Evolutionary conservation across 306 rosid genomes (phyloP), one percentile per base, ranked within the genome.

Genomic region (Inga leiocalycina): DNA sequence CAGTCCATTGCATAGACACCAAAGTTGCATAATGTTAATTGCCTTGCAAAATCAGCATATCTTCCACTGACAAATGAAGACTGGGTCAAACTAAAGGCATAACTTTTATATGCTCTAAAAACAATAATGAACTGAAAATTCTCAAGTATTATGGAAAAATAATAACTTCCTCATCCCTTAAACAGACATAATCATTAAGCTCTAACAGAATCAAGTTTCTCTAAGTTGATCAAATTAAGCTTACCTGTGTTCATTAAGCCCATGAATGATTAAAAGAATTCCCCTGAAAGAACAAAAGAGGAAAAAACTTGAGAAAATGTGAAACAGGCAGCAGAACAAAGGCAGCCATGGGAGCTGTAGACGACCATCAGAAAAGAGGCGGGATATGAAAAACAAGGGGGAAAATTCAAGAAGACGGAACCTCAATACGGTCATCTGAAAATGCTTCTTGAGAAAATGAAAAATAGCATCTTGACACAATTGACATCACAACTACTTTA

Each of bases 1-100:
- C 98, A 97, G 85, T 97, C 99, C 94, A 97, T 97, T 71, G 98
- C 97, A 89, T 94, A 94, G 70, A 94, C 97, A 71, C 98, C 98
- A 83, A 97, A 94, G 86, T 92, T 87, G 91, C 88, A 84, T 4
- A 93, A 85, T 62, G 93, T 97, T 77, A 97, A 88, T 44, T 88
- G 94, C 86, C 89, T 84, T 3, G 99, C 98, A 30, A 97, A 97
- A n/a, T 86, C 87, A 15, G 89, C 94, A 83, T 97, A 97, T 86
- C 99, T 92, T 84, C 98, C 99, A 81, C 99, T 97, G 97, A 75
- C 90, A 90, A 75, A 88, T 66, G 74, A 81, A 79, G 51, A 82
- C 59, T 2, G 74, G 56, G 68, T 81, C 71, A 85, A 67, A 6
- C 19, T 27, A 67, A 54, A 24, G 12, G 16, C 61, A 57, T 12